Conservation (phyloP, 2,329 filamentous ascomycete species). For the Alternaria alternata region DNA sequence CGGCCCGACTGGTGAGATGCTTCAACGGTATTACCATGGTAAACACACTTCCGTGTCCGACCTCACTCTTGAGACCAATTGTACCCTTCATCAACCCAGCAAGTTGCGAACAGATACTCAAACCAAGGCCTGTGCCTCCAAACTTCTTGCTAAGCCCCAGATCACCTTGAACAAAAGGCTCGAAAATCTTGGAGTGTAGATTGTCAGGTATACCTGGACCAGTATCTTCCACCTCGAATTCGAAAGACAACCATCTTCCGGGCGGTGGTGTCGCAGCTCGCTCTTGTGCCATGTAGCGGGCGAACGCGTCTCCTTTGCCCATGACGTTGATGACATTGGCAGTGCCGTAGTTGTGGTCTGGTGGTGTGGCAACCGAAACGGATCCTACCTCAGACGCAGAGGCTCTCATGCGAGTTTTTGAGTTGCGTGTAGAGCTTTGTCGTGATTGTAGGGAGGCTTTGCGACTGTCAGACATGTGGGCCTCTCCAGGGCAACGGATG, state of each 20-base stretch:
- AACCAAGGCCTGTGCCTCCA: conserved; percentile 84
- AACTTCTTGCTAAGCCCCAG: conserved; percentile 87
- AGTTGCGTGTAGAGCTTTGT: conserved; percentile 50
- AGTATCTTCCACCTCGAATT: conserved; percentile 88
- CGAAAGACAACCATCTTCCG: conserved; percentile 75
- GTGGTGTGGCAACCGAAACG: conserved; percentile 33
- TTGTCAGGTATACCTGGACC: conserved; percentile 83
- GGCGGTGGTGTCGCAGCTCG: conserved; percentile 59
- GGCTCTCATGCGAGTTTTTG: conserved; percentile 39
- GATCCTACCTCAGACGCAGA: conserved; percentile 45
- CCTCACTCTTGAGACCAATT: conserved; percentile 74
- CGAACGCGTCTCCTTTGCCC: conserved; percentile 50
- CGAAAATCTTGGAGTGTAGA: conserved; percentile 85
- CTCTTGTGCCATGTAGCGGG: conserved; percentile 48
- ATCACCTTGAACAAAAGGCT: conserved; percentile 95
- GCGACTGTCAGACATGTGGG: conserved; percentile 52
- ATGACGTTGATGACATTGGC: conserved; percentile 56
- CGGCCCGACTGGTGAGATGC: conserved; percentile 73
- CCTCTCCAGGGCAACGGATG: conserved; percentile 76
- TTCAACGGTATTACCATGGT: conserved; percentile 83
- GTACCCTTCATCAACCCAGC: conserved; percentile 82
- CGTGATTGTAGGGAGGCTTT: conserved; percentile 57
- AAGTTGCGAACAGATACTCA: conserved; percentile 90
- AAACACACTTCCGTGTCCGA: conserved; percentile 80
- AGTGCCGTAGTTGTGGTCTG: conserved; percentile 46